Evolutionary conservation across 1,284 basidiomycete genomes (phyloP).

Genomic region (Ceraceosorus guamensis): DNA sequence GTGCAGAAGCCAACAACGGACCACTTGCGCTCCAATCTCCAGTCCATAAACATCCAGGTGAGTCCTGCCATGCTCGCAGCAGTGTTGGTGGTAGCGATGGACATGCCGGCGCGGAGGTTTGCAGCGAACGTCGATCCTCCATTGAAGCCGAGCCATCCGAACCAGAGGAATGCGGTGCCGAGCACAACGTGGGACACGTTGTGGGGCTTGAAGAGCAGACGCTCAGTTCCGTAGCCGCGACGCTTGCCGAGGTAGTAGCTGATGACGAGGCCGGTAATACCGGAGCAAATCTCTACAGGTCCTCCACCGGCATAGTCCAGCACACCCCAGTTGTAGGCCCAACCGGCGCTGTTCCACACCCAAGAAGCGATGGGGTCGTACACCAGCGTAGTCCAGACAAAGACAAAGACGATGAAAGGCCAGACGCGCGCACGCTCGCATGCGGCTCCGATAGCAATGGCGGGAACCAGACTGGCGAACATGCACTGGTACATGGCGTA

Average conservation of each 20-base stretch:
- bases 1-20: constrained; percentile 82
- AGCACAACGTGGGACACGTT: constrained; percentile 49
- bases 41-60: constrained; percentile 51
- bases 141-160: constrained; percentile 49
- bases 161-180: constrained; percentile 51
- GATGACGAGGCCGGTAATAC: constrained; percentile 46
- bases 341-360: constrained; percentile 87
- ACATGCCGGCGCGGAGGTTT: constrained; percentile 50
- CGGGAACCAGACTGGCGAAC: constrained; percentile 53
- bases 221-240: constrained; percentile 50
- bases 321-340: constrained; percentile 84
- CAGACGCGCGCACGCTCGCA: constrained; percentile 81
- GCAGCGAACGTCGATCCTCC: constrained; percentile 50
- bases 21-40: constrained; percentile 51
- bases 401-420: constrained; percentile 79
- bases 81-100: constrained; percentile 53
- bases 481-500: constrained; percentile 51
- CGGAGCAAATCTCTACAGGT: constrained; percentile 51
- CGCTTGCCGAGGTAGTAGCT: constrained; percentile 50
- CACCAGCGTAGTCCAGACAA: constrained; percentile 75
- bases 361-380: constrained; percentile 49
- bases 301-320: constrained; percentile 61
- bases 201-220: constrained; percentile 50
- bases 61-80: constrained; percentile 65
- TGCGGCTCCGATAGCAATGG: constrained; percentile 58